These are phyloP conservation scores for Lathyrus tuberosus DNA, from an alignment of 306 rosid species.

Conservation along the genomic window DNA sequence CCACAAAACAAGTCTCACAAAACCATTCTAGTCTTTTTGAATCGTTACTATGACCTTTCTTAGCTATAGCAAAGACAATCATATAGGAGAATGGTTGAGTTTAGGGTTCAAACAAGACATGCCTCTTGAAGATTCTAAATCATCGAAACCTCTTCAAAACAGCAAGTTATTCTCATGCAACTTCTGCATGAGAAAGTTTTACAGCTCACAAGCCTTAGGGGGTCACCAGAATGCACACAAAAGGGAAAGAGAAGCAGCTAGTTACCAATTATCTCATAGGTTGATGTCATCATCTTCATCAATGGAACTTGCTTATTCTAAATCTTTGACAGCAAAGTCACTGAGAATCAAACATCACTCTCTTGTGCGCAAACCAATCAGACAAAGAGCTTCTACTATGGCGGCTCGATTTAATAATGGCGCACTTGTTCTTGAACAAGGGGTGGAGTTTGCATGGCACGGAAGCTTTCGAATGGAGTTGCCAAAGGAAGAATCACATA, in stretches of 20 bases:
- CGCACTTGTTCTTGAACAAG: neutral
- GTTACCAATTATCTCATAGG: constrained; percentile 43
- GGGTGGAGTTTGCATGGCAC: constrained; percentile 42
- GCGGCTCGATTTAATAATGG: constrained; percentile 48
- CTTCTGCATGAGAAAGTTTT: constrained; percentile 74
- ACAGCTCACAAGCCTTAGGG: constrained; percentile 76
- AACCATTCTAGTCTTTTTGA: constrained; percentile 20
- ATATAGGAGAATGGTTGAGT: constrained; percentile 69
- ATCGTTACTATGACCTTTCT: constrained; percentile 35
- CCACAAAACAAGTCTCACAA: neutral
- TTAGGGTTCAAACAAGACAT: constrained; percentile 50
- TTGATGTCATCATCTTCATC: too few species aligned
- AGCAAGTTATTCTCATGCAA: constrained; percentile 72
- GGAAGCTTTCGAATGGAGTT: constrained; percentile 61
- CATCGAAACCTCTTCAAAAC: constrained; percentile 47
- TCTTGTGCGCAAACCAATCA: constrained; percentile 51
- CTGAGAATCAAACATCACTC: constrained; percentile 69
- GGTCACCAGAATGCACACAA: constrained; percentile 89
- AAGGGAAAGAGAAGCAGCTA: constrained; percentile 74
- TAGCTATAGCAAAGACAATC: constrained; percentile 6
- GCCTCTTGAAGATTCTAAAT: constrained; percentile 26
- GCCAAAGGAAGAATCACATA: constrained; percentile 48
- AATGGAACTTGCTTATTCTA: neutral
- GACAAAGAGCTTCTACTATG: constrained; percentile 45
- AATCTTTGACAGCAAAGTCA: constrained; percentile 40